Conservation (phyloP, 768 basidiomycete genomes). For the Amyloporia xantha region DNA sequence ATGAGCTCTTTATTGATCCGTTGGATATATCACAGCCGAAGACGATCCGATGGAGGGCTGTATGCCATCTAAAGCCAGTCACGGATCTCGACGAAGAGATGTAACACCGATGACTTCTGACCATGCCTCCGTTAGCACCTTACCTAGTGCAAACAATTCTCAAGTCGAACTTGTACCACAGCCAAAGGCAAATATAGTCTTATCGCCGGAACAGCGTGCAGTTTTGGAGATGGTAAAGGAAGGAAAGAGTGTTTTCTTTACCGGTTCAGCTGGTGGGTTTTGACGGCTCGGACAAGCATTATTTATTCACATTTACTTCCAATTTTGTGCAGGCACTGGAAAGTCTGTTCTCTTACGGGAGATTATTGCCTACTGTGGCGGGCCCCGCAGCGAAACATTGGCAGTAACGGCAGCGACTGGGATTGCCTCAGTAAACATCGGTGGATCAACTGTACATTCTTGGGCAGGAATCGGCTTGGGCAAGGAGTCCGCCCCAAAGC, state of each 20-base stretch:
- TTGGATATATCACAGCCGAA: not conserved
- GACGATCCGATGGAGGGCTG: no score
- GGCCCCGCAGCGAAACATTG: constrained; percentile 31
- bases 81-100: not conserved
- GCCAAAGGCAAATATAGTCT: not conserved
- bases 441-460: constrained; percentile 73
- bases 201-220: constrained; percentile 47
- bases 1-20: not conserved
- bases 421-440: constrained; percentile 78
- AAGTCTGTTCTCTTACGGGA: constrained; percentile 78
- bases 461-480: constrained; percentile 81
- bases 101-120: not conserved
- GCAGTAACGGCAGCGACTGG: constrained; percentile 78
- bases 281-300: not conserved
- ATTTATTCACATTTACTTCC: not conserved
- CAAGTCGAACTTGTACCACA: not conserved
- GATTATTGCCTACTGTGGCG: constrained; percentile 50
- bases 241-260: constrained; percentile 74
- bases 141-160: not conserved
- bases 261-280: constrained; percentile 68
- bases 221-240: constrained; percentile 48
- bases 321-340: constrained; percentile 50
- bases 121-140: not conserved
- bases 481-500: constrained; percentile 41
- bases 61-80: not conserved